Base-by-base conservation (phyloP, 257 asterid genomes). In the Ophiorrhiza pumila region DNA sequence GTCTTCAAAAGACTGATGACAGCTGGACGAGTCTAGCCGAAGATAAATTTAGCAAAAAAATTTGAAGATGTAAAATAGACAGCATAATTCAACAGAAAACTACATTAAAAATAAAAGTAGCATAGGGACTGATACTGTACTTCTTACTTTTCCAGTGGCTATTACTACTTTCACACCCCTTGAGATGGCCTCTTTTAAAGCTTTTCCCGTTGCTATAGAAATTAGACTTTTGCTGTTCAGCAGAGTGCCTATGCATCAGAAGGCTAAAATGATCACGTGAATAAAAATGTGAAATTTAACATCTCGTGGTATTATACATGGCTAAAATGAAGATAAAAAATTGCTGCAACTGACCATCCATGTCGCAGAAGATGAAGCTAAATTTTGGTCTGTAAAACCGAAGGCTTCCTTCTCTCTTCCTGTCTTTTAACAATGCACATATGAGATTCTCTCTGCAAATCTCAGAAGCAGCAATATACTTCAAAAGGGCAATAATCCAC, bases 141-240 rank as follows among this genome's bases (percentile, higher is more conserved):
- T 46, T 79, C 92, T 82, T 85, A 95, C 99, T 85, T 95, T 95
- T 82, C 99, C 99, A 76, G 99, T 95, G 76, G 99, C 97, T 80
- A 95, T 89, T 70, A 95, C 91, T 70, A 95, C 86, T 82, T 90
- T 95, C 61, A 95, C 91, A 76, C 98, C 99, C 88, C 98, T 92
- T 71, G 98, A 84, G 1, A 85, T 72, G 67, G 96, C 99, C 82
- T 92, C 98, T 81, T 79, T 88, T 47, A 95, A 79, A 68, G 99
- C 99, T 85, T 87, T 80, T 58, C 89, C 99, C 23, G 86, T 95
- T 82, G 90, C 23, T 76, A 75, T 56, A 35, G 92, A 83, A 72
- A 95, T 87, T 72, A 83, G 95, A 78, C 96, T 95, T 84, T 86
- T 86, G 95, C 99, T 95, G 91, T 95, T 95, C 79, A 95, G 98